Percentiles rank a stretch among this genome's conserved stretches.
phyloP scores from a whole-genome alignment of 306 rosid species.

The Lathyrus sativus region DNA sequence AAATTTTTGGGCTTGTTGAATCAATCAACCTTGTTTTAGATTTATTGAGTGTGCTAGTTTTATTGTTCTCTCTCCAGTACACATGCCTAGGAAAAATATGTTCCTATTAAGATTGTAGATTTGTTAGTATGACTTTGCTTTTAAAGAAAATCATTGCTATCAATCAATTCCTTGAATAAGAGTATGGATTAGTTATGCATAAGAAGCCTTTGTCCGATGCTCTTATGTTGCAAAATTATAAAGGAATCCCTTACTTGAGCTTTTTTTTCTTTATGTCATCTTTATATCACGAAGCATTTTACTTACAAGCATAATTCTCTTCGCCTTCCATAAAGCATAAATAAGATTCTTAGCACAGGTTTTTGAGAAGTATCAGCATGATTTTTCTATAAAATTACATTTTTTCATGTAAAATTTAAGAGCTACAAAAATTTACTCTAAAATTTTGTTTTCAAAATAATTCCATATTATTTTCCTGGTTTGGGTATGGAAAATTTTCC shows the following conservation, averaged over 20 bases:
- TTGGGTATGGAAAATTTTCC: conserved; percentile 1
- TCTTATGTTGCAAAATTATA: conserved; percentile 14
- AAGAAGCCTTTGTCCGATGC: conserved; percentile 17
- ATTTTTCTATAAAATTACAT: neutral
- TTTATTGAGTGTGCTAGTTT: conserved; percentile 1
- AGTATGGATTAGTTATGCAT: neutral
- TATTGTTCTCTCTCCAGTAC: conserved; percentile 10
- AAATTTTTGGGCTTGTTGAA: conserved; percentile 2
- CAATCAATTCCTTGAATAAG: conserved; percentile 16
- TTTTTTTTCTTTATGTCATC: conserved; percentile 19
- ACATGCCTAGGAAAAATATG: neutral
- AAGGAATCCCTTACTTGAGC: conserved; percentile 24
- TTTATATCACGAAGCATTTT: conserved; percentile 21
- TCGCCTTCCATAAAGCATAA: conserved; percentile 3
- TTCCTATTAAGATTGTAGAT: conserved; percentile 25
- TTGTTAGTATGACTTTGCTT: neutral
- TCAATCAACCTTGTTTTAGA: conserved; percentile 18
- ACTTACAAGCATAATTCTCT: conserved; percentile 21
- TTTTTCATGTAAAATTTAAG: neutral
- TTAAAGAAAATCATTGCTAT: conserved; percentile 2
- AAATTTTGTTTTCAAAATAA: neutral
- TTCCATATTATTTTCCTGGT: conserved; percentile 6
- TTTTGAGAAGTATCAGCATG: conserved; percentile 24
- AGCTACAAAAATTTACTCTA: conserved; percentile 17
- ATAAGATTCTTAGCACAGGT: neutral